A percentile compares a stretch with the other conserved stretches of the same genome.
Conservation (phyloP, 2,329 filamentous ascomycete genomes). For the Diplodia scrobiculata region DNA sequence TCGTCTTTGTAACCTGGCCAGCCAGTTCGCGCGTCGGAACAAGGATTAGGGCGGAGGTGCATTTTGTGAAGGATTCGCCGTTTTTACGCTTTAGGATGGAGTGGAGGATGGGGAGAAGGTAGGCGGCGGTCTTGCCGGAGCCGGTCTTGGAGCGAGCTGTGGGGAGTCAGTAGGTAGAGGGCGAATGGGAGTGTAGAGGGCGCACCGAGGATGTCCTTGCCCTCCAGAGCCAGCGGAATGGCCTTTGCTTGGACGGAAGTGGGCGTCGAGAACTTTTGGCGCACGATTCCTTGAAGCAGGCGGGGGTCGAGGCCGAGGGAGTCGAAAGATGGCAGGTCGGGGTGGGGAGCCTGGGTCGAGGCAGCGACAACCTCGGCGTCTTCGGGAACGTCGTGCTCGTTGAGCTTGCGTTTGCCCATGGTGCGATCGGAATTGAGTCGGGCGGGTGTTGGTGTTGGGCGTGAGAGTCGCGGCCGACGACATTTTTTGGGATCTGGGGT, state of each 20-base stretch:
- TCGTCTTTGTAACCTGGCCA: conserved; percentile 80
- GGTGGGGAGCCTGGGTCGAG: background rate
- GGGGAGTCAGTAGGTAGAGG: conserved; percentile 33
- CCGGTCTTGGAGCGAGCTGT: conserved; percentile 89
- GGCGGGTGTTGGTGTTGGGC: conserved; percentile 6
- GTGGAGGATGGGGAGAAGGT: conserved; percentile 85
- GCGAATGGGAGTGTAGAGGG: too few relatives aligned
- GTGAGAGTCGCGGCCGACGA: conserved; percentile 1
- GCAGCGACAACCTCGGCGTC: conserved; percentile 31
- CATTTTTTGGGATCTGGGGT: conserved; percentile 22
- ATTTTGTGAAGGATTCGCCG: conserved; percentile 57
- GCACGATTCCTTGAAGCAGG: conserved; percentile 80
- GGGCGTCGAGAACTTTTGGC: conserved; percentile 80
- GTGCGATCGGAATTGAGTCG: background rate
- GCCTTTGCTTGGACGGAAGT: conserved; percentile 86
- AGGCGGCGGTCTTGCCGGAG: conserved; percentile 96
- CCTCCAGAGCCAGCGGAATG: conserved; percentile 83
- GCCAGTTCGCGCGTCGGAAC: conserved; percentile 94
- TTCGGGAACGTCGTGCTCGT: conserved; percentile 52
- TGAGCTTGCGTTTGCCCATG: conserved; percentile 52
- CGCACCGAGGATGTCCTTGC: conserved; percentile 76
- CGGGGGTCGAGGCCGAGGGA: conserved; percentile 80
- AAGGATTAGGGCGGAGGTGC: conserved; percentile 78
- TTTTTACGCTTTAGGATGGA: conserved; percentile 77
- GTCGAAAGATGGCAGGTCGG: conserved; percentile 58